Percentiles rank a stretch among this genome's conserved stretches.
phyloP scores from a whole-genome alignment of 148 eudicot species.

The Pouteria glomerata region DNA sequence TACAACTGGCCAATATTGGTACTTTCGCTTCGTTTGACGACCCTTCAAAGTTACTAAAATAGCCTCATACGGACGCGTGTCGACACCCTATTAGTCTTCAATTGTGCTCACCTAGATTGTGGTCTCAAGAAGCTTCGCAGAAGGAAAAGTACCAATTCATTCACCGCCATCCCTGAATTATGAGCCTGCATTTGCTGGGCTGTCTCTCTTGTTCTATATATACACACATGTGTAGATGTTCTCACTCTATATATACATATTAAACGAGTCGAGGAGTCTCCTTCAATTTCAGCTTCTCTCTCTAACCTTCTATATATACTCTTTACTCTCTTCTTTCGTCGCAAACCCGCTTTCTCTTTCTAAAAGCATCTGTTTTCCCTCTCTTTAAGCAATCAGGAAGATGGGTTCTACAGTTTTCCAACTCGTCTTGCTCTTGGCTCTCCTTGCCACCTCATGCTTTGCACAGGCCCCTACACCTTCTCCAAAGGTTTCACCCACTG shows the following conservation, averaged over 20 bases:
- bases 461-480: conserved; percentile 37
- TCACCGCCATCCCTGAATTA: too few species aligned
- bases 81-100: neutral
- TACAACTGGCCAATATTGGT: too few species aligned
- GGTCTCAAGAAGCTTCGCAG: neutral
- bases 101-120: neutral
- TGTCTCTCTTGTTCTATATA: neutral
- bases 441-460: conserved; percentile 32
- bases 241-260: neutral
- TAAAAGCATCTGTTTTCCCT: neutral
- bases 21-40: neutral
- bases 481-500: conserved; percentile 24
- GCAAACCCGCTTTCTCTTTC: neutral
- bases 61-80: neutral
- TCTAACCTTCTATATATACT: neutral
- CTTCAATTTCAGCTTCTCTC: neutral
- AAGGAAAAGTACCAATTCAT: neutral
- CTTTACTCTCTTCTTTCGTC: neutral
- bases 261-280: neutral
- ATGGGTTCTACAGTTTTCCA: conserved; percentile 11
- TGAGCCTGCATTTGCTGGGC: too few species aligned
- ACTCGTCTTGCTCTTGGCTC: conserved; percentile 23
- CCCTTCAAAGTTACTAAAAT: neutral
- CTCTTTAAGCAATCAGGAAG: neutral
- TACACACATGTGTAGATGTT: neutral